These are phyloP conservation scores for Colletotrichum neosansevieriae DNA, from an alignment of 2,329 filamentous ascomycete genomes.

Conservation along the genomic window DNA sequence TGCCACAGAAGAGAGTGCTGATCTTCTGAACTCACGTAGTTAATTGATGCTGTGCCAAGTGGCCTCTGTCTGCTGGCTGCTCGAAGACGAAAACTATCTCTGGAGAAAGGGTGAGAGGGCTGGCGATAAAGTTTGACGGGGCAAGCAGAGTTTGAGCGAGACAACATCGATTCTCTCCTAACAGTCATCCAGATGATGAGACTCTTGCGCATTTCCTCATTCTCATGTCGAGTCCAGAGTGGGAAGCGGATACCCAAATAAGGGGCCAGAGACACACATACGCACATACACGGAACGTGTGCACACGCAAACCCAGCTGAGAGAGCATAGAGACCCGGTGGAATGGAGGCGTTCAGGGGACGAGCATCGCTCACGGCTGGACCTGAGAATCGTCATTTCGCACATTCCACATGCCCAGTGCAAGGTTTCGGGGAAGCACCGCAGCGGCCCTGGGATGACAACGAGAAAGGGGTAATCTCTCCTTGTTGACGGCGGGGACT, in stretches of 20 bases:
- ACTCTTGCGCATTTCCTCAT: background rate
- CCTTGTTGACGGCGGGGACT: conserved; percentile 2
- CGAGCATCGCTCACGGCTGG: conserved; percentile 20
- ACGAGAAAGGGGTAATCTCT: conserved; percentile 19
- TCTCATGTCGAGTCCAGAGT: background rate
- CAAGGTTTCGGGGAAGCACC: background rate
- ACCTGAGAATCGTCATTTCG: conserved; percentile 27
- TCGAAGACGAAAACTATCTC: background rate
- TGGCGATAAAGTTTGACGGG: background rate
- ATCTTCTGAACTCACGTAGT: background rate
- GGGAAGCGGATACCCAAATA: conserved; percentile 3
- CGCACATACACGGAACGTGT: background rate
- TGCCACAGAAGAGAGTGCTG: background rate
- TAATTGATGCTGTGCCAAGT: background rate
- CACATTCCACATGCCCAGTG: conserved; percentile 23
- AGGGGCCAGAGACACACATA: conserved; percentile 7
- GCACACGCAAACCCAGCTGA: background rate
- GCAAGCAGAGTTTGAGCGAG: background rate
- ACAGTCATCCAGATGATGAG: background rate
- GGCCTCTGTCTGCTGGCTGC: background rate
- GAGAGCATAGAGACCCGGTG: background rate
- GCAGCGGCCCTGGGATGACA: conserved; percentile 9
- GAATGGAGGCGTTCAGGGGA: conserved; percentile 31
- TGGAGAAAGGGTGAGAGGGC: background rate
- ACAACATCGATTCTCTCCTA: background rate